Base-by-base conservation (phyloP, 176 grass and related monocot species). In the Carex pumila region DNA sequence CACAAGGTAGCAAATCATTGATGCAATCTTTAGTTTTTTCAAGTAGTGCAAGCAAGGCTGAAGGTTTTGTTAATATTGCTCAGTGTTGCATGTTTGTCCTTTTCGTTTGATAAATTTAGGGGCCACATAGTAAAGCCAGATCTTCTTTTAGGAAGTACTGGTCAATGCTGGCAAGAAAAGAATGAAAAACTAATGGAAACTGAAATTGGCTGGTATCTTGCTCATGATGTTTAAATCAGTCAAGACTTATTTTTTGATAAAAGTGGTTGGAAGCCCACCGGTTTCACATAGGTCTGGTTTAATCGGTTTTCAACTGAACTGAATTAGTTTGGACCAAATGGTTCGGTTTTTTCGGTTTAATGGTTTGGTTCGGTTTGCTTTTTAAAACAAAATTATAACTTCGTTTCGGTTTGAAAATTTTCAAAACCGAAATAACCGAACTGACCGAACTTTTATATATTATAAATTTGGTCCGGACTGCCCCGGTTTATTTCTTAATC, bases 221-320 rank as follows among this genome's bases (percentile, higher is more conserved):
- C 71, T 57, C 29, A 32, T 78, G 50, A 32, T 78, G 52, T 57
- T 78, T 6, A 75, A 54, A 75, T 78, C 45, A 75, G 45, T 75
- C 49, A 55, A 55, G 47, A 75, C 11, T 12, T 50, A 11, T 12
- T 12, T 50, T 50, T 50, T 50, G 9, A 50, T 50, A 0, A 50
- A 50, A 50, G 9, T 50, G 47, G 47, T 50, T 50, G 47, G 47
- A 50, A 11, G 9, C 9, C 47, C 47, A 50, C 47, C 47, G 47
- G 11, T 50, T 50, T 50, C 47, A 50, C 47, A 50, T 50, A 25
- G 25, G 25, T 25, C 25, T 25, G 25, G 25, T 25, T 25, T 25
- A 25, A 25, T 25, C 25, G 25, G 25, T 25, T 25, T 25, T 25
- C 0, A 25, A 25, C 25, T 0, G 25, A 25, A 25, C 25, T 25